Conservation (phyloP, 2,329 filamentous ascomycete species). For the Leptographium flavum region DNA sequence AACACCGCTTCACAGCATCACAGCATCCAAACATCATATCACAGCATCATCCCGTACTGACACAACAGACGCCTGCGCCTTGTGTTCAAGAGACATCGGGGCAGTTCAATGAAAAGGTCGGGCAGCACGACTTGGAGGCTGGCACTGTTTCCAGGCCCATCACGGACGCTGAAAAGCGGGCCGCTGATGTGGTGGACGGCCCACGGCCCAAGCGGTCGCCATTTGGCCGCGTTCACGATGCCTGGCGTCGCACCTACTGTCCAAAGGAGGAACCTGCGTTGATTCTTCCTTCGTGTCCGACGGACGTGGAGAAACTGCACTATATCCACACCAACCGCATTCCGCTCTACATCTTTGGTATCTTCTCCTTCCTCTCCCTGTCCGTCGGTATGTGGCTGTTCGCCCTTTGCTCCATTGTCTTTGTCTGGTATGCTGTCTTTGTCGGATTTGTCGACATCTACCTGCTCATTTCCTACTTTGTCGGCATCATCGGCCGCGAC, state of each 20-base stretch:
- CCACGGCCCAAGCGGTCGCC: neutral
- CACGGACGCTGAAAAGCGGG: neutral
- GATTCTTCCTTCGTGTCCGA: neutral
- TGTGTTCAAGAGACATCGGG: no score
- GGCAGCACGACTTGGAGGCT: neutral
- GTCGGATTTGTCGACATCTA: slow-evolving; percentile 5
- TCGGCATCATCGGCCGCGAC: slow-evolving; percentile 3
- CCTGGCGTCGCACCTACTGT: neutral
- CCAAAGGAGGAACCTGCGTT: slow-evolving; percentile 1
- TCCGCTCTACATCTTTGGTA: slow-evolving; percentile 1
- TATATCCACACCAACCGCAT: slow-evolving; percentile 4
- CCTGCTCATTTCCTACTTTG: slow-evolving; percentile 3
- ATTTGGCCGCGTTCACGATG: neutral
- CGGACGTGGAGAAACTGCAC: slow-evolving; percentile 2
- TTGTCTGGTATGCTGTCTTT: slow-evolving; percentile 3
- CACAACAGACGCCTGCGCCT: neutral
- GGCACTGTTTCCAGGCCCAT: neutral
- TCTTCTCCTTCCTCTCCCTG: slow-evolving; percentile 4
- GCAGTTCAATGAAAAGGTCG: neutral
- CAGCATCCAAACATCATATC: no score
- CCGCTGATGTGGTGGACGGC: neutral
- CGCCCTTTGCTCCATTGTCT: slow-evolving; percentile 1
- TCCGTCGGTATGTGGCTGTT: slow-evolving; percentile 6
- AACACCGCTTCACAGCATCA: neutral
- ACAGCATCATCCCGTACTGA: neutral